These are phyloP conservation scores for Cystofilobasidium capitatum DNA, from an alignment of 768 basidiomycete species.

Conservation along the genomic window DNA sequence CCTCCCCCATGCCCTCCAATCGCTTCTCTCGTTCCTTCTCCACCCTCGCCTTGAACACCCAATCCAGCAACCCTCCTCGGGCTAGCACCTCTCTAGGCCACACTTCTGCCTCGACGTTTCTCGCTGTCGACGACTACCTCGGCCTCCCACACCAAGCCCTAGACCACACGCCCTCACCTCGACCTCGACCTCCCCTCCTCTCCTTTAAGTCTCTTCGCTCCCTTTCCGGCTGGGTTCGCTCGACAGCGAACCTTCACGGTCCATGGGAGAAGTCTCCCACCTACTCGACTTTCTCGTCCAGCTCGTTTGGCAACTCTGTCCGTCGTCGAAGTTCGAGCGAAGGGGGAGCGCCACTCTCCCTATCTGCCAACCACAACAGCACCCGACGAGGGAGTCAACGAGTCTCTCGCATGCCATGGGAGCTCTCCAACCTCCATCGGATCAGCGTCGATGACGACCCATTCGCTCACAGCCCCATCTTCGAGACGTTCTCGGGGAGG, in stretches of 20 bases:
- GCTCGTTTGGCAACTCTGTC: background rate
- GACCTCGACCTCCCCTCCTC: background rate
- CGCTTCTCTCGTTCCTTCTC: constrained; percentile 2
- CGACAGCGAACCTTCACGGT: too few species aligned
- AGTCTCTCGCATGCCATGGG: background rate
- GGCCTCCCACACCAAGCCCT: background rate
- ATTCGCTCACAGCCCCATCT: background rate
- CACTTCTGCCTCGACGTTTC: background rate
- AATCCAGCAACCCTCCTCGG: background rate
- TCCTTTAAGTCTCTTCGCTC: background rate
- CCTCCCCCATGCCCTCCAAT: background rate
- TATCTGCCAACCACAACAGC: too few species aligned
- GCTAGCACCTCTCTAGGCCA: background rate
- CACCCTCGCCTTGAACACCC: background rate
- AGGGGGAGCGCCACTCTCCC: too few species aligned
- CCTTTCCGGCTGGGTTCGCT: background rate
- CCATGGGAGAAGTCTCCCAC: background rate
- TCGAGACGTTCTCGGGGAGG: too few species aligned
- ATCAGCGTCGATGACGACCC: background rate
- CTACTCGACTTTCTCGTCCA: background rate
- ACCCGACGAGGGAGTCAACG: too few species aligned
- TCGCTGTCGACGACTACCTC: background rate
- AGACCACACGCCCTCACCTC: background rate
- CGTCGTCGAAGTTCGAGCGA: background rate
- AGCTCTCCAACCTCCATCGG: background rate